phyloP scores from a whole-genome alignment of 208 protist genomes.

The Angomonas desouzai region DNA sequence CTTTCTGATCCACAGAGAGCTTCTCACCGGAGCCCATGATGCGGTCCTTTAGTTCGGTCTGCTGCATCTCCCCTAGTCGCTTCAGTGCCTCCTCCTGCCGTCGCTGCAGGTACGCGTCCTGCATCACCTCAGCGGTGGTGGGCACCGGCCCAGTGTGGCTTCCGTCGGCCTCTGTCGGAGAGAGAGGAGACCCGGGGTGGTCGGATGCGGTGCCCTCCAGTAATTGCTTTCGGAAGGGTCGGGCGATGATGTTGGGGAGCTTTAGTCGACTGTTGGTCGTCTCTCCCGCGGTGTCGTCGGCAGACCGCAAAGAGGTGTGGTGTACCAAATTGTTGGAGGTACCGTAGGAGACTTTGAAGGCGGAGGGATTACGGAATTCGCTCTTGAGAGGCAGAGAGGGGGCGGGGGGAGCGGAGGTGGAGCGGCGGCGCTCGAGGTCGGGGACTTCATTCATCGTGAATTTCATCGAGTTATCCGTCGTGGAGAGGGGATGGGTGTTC shows the following conservation, averaged over 20 bases:
- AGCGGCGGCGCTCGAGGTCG: neutral
- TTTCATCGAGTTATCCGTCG: neutral
- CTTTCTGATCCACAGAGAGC: slow-evolving; percentile 10
- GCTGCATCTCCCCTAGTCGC: slow-evolving; percentile 21
- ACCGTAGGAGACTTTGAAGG: slow-evolving; percentile 7
- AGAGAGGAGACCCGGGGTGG: neutral
- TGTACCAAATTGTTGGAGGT: slow-evolving; percentile 3
- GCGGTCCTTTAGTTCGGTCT: slow-evolving; percentile 11
- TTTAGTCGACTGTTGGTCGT: too few species aligned
- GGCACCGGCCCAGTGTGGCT: neutral
- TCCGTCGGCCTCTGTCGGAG: slow-evolving; percentile 4
- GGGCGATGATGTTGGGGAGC: slow-evolving; percentile 8
- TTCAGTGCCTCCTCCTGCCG: slow-evolving; percentile 39
- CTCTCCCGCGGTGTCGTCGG: neutral
- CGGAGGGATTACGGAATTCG: neutral
- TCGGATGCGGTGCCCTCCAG: neutral
- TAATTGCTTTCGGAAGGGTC: slow-evolving; percentile 14
- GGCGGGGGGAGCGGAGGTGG: slow-evolving; percentile 1
- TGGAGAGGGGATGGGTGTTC: neutral
- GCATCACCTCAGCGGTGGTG: slow-evolving; percentile 27
- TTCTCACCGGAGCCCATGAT: neutral
- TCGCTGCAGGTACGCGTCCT: slow-evolving; percentile 36
- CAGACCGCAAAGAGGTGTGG: neutral
- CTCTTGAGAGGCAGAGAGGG: neutral
- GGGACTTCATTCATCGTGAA: neutral